phyloP scores from a whole-genome alignment of 2,329 filamentous ascomycete species.

The Allantophomopsis cytisporea region DNA sequence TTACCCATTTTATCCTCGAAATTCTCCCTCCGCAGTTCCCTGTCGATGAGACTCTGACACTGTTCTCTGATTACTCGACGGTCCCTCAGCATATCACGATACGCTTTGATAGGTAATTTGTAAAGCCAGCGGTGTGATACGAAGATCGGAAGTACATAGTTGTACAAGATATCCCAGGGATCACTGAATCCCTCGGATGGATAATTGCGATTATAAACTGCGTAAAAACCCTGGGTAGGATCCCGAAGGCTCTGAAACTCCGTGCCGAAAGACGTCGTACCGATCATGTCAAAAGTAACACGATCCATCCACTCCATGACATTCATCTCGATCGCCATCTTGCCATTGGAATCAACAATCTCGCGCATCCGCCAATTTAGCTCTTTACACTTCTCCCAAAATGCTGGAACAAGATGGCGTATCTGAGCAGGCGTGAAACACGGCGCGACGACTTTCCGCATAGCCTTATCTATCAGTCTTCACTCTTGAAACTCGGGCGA shows the following conservation, averaged over 20 bases:
- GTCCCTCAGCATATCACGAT: conserved; percentile 1
- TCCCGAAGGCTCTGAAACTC: conserved; percentile 1
- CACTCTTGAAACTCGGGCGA: background rate
- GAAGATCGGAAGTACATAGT: conserved; percentile 1
- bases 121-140: background rate
- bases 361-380: background rate
- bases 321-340: background rate
- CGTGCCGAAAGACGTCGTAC: background rate
- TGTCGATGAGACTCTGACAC: background rate
- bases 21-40: too few relatives aligned
- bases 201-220: conserved; percentile 1
- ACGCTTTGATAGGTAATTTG: background rate
- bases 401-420: background rate
- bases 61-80: background rate
- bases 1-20: too few relatives aligned
- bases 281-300: conserved; percentile 3
- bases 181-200: conserved; percentile 1
- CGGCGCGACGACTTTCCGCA: conserved; percentile 1
- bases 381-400: background rate
- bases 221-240: conserved; percentile 1
- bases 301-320: conserved; percentile 1
- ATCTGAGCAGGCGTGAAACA: conserved; percentile 1
- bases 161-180: background rate
- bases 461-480: background rate
- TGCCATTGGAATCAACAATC: background rate